Percentiles rank a stretch among this genome's conserved stretches.
Evolutionary conservation across 306 rosid genomes (phyloP).

Genomic region (Echinosophora koreensis): DNA sequence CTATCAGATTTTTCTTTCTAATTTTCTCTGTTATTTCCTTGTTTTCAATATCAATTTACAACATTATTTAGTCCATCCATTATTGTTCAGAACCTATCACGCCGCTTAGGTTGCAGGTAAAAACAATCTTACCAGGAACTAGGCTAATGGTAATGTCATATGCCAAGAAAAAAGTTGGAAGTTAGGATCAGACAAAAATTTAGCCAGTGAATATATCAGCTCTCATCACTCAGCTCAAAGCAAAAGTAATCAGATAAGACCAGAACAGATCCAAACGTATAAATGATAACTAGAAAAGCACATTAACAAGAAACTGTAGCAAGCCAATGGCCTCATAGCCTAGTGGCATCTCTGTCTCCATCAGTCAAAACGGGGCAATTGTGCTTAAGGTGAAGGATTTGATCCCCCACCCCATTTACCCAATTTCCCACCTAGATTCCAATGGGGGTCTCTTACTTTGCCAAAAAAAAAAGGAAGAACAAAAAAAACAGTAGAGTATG

Average conservation of each 20-base stretch:
- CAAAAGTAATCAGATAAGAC: neutral
- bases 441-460: neutral
- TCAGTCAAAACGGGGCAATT: neutral
- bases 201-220: neutral
- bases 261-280: constrained; percentile 18
- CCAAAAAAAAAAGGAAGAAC: neutral
- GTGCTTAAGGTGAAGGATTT: constrained; percentile 6
- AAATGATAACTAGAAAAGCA: constrained; percentile 11
- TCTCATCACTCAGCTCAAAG: constrained; percentile 25
- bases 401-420: neutral
- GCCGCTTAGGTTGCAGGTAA: neutral
- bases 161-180: neutral
- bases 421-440: constrained; percentile 14
- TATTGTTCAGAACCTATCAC: no score
- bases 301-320: constrained; percentile 21
- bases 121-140: constrained; percentile 1
- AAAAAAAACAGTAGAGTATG: constrained; percentile 21
- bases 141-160: neutral
- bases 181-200: neutral
- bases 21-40: no score
- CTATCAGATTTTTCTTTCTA: no score
- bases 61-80: no score
- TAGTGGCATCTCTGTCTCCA: constrained; percentile 2
- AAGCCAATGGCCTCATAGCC: constrained; percentile 16
- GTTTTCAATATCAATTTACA: no score